Evolutionary conservation across 1,139 yeast species (phyloP).

Genomic region (Pichia sp.): DNA sequence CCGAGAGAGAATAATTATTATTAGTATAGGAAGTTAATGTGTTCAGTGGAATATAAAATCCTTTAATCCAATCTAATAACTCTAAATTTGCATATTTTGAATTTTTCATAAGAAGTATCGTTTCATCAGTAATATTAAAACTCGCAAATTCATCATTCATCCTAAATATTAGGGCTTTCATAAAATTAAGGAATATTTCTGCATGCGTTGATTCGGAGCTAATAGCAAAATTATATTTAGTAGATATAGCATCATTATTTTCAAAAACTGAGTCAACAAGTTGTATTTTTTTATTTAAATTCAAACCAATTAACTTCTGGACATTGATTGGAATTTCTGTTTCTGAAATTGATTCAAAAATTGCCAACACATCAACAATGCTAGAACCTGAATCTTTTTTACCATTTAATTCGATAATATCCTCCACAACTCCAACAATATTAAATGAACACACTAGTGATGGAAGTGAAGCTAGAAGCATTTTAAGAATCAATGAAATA

Average conservation of each 20-base stretch:
- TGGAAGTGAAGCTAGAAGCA: slow-evolving; percentile 7
- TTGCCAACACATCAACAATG: background rate
- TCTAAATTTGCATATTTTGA: slow-evolving; percentile 11
- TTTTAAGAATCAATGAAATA: background rate
- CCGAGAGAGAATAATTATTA: slow-evolving; percentile 17
- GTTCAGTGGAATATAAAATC: slow-evolving; percentile 22
- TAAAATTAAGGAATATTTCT: slow-evolving; percentile 15
- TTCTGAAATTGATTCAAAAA: slow-evolving; percentile 9
- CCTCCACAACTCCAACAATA: slow-evolving; percentile 1
- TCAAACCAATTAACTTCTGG: background rate
- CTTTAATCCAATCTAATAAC: slow-evolving; percentile 21
- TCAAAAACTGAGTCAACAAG: background rate
- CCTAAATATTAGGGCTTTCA: slow-evolving; percentile 20
- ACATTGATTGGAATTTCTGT: background rate
- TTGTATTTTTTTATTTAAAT: slow-evolving; percentile 1
- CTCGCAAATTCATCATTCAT: slow-evolving; percentile 16
- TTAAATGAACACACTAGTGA: background rate
- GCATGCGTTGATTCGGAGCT: background rate
- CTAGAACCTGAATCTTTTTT: background rate
- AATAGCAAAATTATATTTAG: slow-evolving; percentile 7
- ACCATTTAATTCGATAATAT: background rate
- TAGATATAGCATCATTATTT: background rate
- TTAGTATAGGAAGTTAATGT: slow-evolving; percentile 9
- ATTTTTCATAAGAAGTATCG: background rate
- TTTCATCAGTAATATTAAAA: slow-evolving; percentile 8